Base-by-base conservation (phyloP, 2,329 filamentous ascomycete species). In the Stachybotrys chlorohalonatus region DNA sequence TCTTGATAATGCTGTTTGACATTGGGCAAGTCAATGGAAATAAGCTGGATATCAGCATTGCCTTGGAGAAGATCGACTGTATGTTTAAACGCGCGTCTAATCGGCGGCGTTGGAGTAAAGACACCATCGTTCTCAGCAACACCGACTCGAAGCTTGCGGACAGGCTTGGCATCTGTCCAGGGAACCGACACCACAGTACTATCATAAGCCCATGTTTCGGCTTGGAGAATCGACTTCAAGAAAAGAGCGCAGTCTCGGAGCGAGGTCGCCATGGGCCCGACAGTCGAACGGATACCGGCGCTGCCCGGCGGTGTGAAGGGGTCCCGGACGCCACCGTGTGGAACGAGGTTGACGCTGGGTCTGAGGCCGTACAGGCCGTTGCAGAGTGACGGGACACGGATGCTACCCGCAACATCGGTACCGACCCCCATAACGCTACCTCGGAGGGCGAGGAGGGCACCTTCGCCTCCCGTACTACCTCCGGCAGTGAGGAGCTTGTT, bases 401-500 rank as follows among this genome's bases (percentile, higher is more conserved):
- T 42, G 36, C 36, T 42, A 13, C 36, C 36, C 9, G 57, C 66
- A 53, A 71, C 68, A 51, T 73, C 70, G 1, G 70, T 72, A 5
- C 70, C 70, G 3, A 72, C 54, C 1, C 71, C 71, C 0, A 71
- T 58, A 0, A 63, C 50, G 15, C 66, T 64, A 1, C 68, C 72
- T 1, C 66, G 59, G 4, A 72, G 58, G 0, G 66, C 68, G 15
- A 69, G 54, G 6, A 74, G 55, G 1, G 66, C 70, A 13, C 64
- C 70, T 55, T 73, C 70, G 7, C 70, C 71, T 2, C 71, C 71
- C 0, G 70, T 70, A 30, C 65, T 69, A 8, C 71, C 71, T 31
- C 71, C 70, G 17, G 62, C 61, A 1, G 66, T 66, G 47, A 67
- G 60, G 16, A 63, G 57, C 7, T 61, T 64, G 59, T 72, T 72